A percentile compares a stretch with the other conserved stretches of the same genome.
Conservation (phyloP, 495 filamentous ascomycete genomes). For the Trichodelitschia bisporula region DNA sequence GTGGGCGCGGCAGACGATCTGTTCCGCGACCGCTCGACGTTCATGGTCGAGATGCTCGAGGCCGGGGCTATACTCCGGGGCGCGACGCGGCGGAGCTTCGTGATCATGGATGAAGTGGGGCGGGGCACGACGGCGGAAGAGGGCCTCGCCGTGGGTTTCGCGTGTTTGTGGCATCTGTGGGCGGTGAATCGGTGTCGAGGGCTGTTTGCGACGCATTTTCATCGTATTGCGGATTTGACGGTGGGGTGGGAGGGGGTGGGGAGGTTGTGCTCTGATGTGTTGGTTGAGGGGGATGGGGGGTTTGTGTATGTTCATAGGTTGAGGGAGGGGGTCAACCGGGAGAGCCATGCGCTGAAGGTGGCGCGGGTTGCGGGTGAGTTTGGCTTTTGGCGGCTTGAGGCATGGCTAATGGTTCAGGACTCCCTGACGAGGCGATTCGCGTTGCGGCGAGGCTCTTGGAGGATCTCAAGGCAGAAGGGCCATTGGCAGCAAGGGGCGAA, state of each 20-base stretch:
- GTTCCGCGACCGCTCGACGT: constrained; percentile 78
- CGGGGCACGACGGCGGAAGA: constrained; percentile 83
- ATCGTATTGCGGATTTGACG: constrained; percentile 57
- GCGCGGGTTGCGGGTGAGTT: constrained; percentile 50
- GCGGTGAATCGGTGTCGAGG: constrained; percentile 49
- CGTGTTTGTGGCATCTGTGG: constrained; percentile 60
- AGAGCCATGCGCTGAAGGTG: constrained; percentile 81
- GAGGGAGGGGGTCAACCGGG: constrained; percentile 55
- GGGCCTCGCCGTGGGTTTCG: constrained; percentile 72
- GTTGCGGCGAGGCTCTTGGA: constrained; percentile 16
- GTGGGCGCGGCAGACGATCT: constrained; percentile 86
- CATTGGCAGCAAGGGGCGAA: too few relatives aligned
- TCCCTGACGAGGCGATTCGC: constrained; percentile 19
- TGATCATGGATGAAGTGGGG: constrained; percentile 98
- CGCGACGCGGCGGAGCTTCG: constrained; percentile 49
- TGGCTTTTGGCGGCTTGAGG: neutral
- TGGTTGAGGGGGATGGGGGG: constrained; percentile 19
- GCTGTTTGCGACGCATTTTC: constrained; percentile 92
- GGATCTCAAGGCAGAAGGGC: too few relatives aligned
- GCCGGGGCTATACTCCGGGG: constrained; percentile 41
- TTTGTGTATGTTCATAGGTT: constrained; percentile 79
- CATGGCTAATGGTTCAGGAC: constrained; percentile 6
- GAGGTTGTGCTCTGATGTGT: constrained; percentile 73
- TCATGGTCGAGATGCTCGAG: constrained; percentile 78
- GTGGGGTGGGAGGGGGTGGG: constrained; percentile 35